Evolutionary conservation across 2,329 filamentous ascomycete species (phyloP).

Genomic region (Pseudopithomyces chartarum): DNA sequence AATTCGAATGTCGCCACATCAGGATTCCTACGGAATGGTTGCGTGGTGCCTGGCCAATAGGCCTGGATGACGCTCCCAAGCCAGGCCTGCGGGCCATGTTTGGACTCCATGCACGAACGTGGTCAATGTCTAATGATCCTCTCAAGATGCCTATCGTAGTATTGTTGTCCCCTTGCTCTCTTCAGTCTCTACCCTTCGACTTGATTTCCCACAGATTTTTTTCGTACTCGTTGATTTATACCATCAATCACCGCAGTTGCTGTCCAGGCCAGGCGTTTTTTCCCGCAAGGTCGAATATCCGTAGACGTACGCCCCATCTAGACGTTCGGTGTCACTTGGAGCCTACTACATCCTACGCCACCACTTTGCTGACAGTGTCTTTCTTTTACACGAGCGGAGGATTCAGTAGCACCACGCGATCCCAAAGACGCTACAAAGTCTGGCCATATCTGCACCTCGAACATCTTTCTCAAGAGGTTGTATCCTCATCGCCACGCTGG

Average conservation of each 20-base stretch:
- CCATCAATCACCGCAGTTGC: not conserved
- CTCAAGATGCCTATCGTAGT: not conserved
- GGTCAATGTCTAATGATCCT: not conserved
- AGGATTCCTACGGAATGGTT: not conserved
- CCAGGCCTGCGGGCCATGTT: not conserved
- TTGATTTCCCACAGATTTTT: not conserved
- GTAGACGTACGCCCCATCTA: not conserved
- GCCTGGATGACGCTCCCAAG: not conserved
- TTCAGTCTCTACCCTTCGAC: not conserved
- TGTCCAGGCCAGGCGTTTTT: not conserved
- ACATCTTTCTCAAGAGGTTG: not conserved
- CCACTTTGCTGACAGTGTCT: not conserved
- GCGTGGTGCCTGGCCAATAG: not conserved
- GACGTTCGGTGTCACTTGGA: not conserved
- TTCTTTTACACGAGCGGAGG: not conserved
- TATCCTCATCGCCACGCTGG: not conserved
- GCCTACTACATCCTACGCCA: constrained; percentile 1
- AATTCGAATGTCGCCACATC: not conserved
- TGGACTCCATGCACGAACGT: not conserved
- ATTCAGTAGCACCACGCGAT: not conserved
- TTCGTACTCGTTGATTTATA: not conserved
- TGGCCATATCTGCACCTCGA: not conserved
- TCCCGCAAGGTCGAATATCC: not conserved
- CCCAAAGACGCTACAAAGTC: not conserved
- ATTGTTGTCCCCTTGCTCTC: not conserved